Base-by-base conservation (phyloP, 1,284 basidiomycete genomes). In the Sphagnurus paluster region DNA sequence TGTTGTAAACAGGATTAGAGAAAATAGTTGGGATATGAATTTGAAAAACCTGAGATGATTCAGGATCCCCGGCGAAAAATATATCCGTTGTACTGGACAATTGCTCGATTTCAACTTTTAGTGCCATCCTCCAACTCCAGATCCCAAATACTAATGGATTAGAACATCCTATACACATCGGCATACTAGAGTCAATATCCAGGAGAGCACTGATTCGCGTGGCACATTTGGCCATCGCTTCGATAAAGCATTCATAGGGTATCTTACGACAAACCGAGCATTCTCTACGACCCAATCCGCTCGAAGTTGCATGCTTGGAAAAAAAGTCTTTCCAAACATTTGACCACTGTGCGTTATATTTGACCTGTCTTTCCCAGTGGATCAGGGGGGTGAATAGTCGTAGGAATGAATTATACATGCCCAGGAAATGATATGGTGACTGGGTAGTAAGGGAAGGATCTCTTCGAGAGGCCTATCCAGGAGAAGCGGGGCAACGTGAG, bases 391-490 rank as follows among this genome's bases (percentile, higher is more conserved):
- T 19, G 20, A 16, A 9, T 4, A 8, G 9, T 24, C 14, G 7
- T 13, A 23, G 36, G 19, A 16, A 36, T 4, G 11, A n/a, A 37
- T 16, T 17, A 8, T 13, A 19, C 48, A 11, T 39, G 29, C 48
- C 43, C 39, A 49, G 11, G 44, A 14, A 3, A 37, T 33, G n/a
- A 32, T 9, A 17, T 44, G 38, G 16, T 11, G 5, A 19, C 35
- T 28, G 10, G 39, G 39, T 20, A 49, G 62, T 59, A 17, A 46
- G 10, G 9, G n/a, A 9, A 49, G 5, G 5, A 49, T 13, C n/a
- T 34, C 36, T 24, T 49, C 48, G 14, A 46, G 23, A 2, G 48
- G 38, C 13, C 23, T 28, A 39, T 38, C 39, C 6, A 49, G 33
- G 9, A 49, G 24, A 13, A 42, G 20, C 19, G 39, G 48, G n/a